Conservation (phyloP, 1,284 basidiomycete species). For the Tylopilus sp. region DNA sequence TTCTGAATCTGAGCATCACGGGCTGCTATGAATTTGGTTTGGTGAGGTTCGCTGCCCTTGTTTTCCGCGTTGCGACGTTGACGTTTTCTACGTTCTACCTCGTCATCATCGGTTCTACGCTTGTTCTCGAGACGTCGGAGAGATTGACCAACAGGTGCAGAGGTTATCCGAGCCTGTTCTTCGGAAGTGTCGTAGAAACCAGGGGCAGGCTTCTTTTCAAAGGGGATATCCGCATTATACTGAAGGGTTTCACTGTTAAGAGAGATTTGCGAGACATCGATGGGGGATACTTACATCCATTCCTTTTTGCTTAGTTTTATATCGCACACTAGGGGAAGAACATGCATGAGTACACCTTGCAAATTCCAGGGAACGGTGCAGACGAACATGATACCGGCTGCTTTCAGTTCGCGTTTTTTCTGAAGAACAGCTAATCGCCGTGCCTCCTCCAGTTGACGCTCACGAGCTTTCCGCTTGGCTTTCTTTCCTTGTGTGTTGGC, state of each 20-base stretch:
- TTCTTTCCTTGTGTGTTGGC: slow-evolving; percentile 99
- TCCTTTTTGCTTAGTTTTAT: slow-evolving; percentile 91
- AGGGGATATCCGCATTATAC: slow-evolving; percentile 98
- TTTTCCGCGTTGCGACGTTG: slow-evolving; percentile 59
- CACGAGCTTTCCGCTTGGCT: slow-evolving; percentile 96
- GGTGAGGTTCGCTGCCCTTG: slow-evolving; percentile 65
- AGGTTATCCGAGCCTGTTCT: slow-evolving; percentile 84
- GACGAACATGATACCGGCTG: slow-evolving; percentile 90
- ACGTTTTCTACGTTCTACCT: slow-evolving; percentile 80
- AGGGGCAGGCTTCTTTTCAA: slow-evolving; percentile 91
- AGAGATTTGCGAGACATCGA: neutral
- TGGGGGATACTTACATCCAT: slow-evolving; percentile 74
- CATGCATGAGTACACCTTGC: slow-evolving; percentile 16
- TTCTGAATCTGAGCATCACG: slow-evolving; percentile 97
- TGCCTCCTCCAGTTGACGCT: slow-evolving; percentile 94
- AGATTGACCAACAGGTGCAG: slow-evolving; percentile 88
- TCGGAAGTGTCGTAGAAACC: slow-evolving; percentile 98
- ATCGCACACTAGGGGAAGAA: slow-evolving; percentile 57
- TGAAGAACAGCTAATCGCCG: slow-evolving; percentile 90
- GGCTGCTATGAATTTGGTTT: slow-evolving; percentile 88
- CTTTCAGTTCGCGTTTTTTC: slow-evolving; percentile 97
- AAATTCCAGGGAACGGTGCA: neutral
- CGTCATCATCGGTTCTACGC: slow-evolving; percentile 86
- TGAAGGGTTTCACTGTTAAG: slow-evolving; percentile 31
- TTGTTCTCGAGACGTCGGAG: slow-evolving; percentile 88